These are phyloP conservation scores for Lasiodiplodia citricola DNA, from an alignment of 2,329 filamentous ascomycete genomes.

Conservation along the genomic window DNA sequence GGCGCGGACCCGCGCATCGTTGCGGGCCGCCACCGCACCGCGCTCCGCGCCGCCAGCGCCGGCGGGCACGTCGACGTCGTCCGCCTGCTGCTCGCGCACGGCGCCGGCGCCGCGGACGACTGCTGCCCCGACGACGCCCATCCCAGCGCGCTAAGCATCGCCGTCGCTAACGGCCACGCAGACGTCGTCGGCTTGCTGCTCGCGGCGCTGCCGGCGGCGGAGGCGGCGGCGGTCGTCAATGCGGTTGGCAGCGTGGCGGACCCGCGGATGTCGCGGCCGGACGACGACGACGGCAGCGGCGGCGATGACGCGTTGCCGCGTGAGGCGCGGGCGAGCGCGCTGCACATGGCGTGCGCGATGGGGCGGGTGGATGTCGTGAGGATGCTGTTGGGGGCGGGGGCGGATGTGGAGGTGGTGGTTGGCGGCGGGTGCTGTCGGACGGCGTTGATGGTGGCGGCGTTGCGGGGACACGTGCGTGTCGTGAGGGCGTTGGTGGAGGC, in stretches of 20 bases:
- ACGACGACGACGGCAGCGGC: too few relatives aligned
- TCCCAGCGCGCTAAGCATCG: not conserved
- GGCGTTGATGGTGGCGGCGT: not conserved
- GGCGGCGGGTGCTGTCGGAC: not conserved
- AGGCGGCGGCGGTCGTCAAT: not conserved
- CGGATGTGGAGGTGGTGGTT: not conserved
- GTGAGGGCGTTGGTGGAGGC: not conserved
- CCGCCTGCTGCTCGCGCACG: conserved; percentile 29
- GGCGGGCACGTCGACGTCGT: not conserved
- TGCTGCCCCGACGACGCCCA: not conserved
- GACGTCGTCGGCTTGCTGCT: not conserved
- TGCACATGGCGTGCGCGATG: not conserved
- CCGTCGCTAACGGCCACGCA: not conserved
- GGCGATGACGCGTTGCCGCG: not conserved
- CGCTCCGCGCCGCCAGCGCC: not conserved
- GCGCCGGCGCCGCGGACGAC: conserved; percentile 30
- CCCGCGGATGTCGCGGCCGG: not conserved
- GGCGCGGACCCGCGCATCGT: not conserved
- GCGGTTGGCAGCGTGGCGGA: conserved; percentile 27
- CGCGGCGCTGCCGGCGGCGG: not conserved
- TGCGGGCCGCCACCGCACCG: not conserved
- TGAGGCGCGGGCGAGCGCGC: not conserved
- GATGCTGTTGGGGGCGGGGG: not conserved
- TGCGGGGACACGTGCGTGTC: not conserved
- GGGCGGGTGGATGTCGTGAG: not conserved